Base-by-base conservation (phyloP, 2,329 filamentous ascomycete species). In the Daldinia sp. region DNA sequence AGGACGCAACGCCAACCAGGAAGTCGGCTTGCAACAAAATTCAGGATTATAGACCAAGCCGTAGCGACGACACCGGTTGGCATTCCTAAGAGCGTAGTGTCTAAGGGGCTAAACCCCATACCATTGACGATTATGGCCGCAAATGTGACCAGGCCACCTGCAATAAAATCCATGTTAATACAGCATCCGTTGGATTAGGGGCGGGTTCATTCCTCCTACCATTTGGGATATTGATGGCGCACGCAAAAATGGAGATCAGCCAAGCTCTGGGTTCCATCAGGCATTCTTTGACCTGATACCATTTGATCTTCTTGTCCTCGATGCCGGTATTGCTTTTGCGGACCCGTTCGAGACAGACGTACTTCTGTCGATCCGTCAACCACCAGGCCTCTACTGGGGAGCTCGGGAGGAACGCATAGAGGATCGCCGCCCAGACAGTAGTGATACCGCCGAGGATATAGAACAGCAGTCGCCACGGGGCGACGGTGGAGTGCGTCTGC, bases 121-220 rank as follows among this genome's bases (percentile, higher is more conserved):
- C 85, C 85, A 60, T 87, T 76, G 71, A 89, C 88, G 60, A 89
- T 87, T 56, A 89, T 80, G 0, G 86, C 88, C 58, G 85, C 86
- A 68, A 89, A 89, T 60, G 87, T 88, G 0, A 81, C 83, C 54
- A 88, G 86, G 15, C 87, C 87, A 5, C 87, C 87, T 58, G 23
- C 28, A 35, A 28, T 26, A 48, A 23, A 26, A 58, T 35, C 39
- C 41, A 35, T 46, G 30, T 58, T 46, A 58, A 41, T 58, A 35
- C 13, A 13, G 55, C 10, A 26, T 12, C 39, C 26, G 30, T 7
- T 44, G 15, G 28, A 15, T 35, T 33, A 35, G 41, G 55, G 26
- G 41, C 18, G 30, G 26, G n/a, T 46, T 44, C 9, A n/a, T 46
- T 35, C 9, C 23, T 12, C 28, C 18, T 58, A 58, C 55, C 55